Conservation (phyloP, 768 basidiomycete genomes). For the Paxillus ammoniavirescens region DNA sequence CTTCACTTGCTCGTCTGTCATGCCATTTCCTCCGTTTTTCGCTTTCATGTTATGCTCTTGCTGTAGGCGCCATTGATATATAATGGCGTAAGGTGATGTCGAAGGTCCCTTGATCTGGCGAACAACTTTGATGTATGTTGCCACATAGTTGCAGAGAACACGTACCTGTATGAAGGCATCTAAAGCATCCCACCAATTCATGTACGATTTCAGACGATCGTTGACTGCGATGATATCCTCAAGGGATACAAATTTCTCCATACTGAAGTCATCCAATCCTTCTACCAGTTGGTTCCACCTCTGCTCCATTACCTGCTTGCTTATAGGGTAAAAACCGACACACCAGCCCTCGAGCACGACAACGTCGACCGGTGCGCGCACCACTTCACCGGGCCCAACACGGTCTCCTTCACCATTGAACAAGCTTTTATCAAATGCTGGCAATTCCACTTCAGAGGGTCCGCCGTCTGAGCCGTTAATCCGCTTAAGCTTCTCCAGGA, state of each 20-base stretch:
- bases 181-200: conserved; percentile 67
- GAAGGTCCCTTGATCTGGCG: conserved; percentile 39
- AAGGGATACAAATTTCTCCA: conserved; percentile 39
- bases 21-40: conserved; percentile 79
- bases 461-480: conserved; percentile 29
- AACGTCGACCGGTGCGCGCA: conserved; percentile 64
- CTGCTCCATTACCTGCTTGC: conserved; percentile 45
- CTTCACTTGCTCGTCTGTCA: conserved; percentile 80
- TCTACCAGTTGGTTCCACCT: conserved; percentile 43
- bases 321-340: conserved; percentile 77
- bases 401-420: conserved; percentile 85
- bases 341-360: conserved; percentile 97
- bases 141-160: background rate
- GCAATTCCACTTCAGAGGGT: conserved; percentile 46
- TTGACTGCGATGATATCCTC: conserved; percentile 66
- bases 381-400: conserved; percentile 37
- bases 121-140: no score
- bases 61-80: conserved; percentile 87
- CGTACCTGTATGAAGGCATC: conserved; percentile 76
- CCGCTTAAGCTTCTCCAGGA: conserved; percentile 50
- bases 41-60: conserved; percentile 92
- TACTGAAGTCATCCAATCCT: conserved; percentile 32
- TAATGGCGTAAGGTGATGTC: conserved; percentile 41
- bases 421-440: conserved; percentile 86
- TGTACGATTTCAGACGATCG: conserved; percentile 55